Conservation (phyloP, 805 yeast species). For the Yamadazyma tumulicola region DNA sequence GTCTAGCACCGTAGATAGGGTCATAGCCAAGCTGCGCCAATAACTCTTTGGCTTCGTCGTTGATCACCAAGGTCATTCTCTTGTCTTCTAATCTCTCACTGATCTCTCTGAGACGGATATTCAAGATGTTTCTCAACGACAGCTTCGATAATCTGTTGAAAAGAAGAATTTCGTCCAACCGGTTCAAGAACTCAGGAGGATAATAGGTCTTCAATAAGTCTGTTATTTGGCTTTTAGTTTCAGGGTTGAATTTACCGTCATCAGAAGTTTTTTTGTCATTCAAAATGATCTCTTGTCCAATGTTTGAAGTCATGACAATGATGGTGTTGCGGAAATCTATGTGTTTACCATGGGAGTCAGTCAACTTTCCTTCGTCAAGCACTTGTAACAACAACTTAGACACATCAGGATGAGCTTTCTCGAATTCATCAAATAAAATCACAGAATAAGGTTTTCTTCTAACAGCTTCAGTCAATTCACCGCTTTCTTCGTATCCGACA, state of each 20-base stretch:
- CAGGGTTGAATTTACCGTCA: slow-evolving; percentile 54
- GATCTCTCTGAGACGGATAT: slow-evolving; percentile 78
- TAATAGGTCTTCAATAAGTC: slow-evolving; percentile 69
- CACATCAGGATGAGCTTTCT: slow-evolving; percentile 95
- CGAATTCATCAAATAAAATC: slow-evolving; percentile 91
- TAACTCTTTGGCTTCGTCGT: slow-evolving; percentile 69
- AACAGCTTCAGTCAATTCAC: slow-evolving; percentile 95
- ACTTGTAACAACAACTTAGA: slow-evolving; percentile 88
- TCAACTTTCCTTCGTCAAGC: slow-evolving; percentile 88
- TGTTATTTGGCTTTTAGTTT: slow-evolving; percentile 55
- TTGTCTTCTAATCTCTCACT: slow-evolving; percentile 75
- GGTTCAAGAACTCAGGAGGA: slow-evolving; percentile 93
- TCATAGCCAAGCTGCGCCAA: slow-evolving; percentile 86
- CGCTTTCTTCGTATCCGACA: slow-evolving; percentile 93
- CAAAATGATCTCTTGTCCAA: slow-evolving; percentile 86
- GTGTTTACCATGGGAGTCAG: slow-evolving; percentile 92
- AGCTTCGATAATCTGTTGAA: slow-evolving; percentile 83
- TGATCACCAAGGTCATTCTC: slow-evolving; percentile 58
- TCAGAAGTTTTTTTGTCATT: slow-evolving; percentile 59
- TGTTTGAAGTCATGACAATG: slow-evolving; percentile 94
- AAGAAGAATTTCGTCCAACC: slow-evolving; percentile 90
- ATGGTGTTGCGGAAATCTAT: slow-evolving; percentile 94
- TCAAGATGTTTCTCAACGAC: slow-evolving; percentile 77
- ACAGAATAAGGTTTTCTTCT: slow-evolving; percentile 94
- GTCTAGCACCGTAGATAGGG: slow-evolving; percentile 92